Percentiles rank a stretch among this genome's conserved stretches.
These are phyloP conservation scores for Pseudopediastrum boryanum DNA, from an alignment of 139 green algal species.

Conservation along the genomic window DNA sequence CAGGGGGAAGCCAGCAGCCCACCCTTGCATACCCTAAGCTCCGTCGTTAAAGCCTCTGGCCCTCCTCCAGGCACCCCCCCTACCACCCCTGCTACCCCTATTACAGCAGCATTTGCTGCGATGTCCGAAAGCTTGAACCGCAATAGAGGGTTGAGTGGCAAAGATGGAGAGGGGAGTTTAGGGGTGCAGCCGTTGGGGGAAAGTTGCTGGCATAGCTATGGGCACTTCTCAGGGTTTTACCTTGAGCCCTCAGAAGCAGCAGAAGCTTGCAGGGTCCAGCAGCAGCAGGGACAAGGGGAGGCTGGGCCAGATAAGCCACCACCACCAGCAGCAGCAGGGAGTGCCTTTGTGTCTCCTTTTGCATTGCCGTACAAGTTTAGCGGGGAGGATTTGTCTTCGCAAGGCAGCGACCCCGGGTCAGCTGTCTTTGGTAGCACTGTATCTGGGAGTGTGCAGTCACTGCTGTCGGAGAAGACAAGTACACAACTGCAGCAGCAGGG, in stretches of 20 bases:
- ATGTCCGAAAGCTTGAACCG: conserved; percentile 13
- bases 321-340: conserved; percentile 8
- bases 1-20: background rate
- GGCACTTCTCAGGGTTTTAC: conserved; percentile 6
- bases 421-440: no score
- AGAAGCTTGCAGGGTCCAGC: background rate
- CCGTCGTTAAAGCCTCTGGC: background rate
- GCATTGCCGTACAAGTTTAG: conserved; percentile 14
- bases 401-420: no score
- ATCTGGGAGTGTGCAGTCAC: no score
- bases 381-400: no score
- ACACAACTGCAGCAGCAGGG: no score
- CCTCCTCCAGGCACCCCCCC: background rate
- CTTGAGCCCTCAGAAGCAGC: background rate
- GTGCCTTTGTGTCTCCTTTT: background rate
- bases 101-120: conserved; percentile 8
- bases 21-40: background rate
- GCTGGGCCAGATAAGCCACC: no score
- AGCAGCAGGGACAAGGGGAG: no score
- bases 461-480: no score
- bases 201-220: conserved; percentile 27
- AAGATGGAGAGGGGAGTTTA: background rate
- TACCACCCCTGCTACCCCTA: background rate
- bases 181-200: conserved; percentile 19
- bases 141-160: background rate